phyloP scores from a whole-genome alignment of 2,329 filamentous ascomycete species.

The Cryphonectria parasitica region DNA sequence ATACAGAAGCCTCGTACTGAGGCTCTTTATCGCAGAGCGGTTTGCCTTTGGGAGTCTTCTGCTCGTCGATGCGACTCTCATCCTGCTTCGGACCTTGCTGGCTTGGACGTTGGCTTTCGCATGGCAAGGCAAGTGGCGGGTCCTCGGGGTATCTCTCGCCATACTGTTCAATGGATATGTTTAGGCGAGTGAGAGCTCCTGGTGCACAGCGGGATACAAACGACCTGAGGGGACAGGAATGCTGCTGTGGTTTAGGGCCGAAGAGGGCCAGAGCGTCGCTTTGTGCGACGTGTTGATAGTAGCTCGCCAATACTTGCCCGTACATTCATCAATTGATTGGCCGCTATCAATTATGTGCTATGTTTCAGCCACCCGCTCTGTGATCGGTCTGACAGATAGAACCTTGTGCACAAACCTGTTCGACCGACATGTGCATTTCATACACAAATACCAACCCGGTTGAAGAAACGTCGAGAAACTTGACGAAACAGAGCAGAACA shows the following conservation, averaged over 20 bases:
- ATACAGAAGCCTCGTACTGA: conserved; percentile 46
- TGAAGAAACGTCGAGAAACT: not conserved
- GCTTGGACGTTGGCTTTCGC: conserved; percentile 38
- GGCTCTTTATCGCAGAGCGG: conserved; percentile 50
- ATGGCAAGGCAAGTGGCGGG: conserved; percentile 19
- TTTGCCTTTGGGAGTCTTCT: conserved; percentile 43
- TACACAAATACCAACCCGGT: not conserved
- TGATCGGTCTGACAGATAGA: not conserved
- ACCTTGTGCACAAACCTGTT: not conserved
- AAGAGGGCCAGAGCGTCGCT: not conserved
- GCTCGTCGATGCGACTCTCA: conserved; percentile 39
- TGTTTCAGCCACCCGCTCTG: conserved; percentile 15
- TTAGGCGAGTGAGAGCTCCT: not conserved
- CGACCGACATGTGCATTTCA: not conserved
- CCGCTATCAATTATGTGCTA: not conserved
- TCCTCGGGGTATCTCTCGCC: conserved; percentile 18
- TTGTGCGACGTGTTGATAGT: conserved; percentile 9
- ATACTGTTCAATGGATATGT: conserved; percentile 4
- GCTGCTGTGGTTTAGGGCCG: not conserved
- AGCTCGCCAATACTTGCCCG: conserved; percentile 24
- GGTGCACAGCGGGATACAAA: not conserved
- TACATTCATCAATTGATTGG: not conserved
- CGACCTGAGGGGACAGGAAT: not conserved
- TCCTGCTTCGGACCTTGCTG: conserved; percentile 39
- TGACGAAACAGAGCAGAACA: not conserved